A percentile compares a stretch with the other conserved stretches of the same genome.
These are phyloP conservation scores for Cyclotella cryptica DNA, from an alignment of 108 stramenopile genomes.

Conservation along the genomic window DNA sequence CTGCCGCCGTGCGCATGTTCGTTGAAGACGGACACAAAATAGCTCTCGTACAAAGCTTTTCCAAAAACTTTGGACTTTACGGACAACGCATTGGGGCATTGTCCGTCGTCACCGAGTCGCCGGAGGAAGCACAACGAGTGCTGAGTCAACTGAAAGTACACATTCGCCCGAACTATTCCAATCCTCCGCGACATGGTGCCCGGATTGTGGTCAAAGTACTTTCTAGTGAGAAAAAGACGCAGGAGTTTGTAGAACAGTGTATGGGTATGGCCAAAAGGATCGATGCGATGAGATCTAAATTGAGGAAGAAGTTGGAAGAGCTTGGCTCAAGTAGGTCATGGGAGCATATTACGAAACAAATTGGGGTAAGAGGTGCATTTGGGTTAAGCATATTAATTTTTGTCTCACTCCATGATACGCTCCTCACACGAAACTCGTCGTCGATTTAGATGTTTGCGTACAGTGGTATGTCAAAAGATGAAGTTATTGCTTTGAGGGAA, in stretches of 20 bases:
- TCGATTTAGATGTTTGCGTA: slow-evolving; percentile 94
- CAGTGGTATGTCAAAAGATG: slow-evolving; percentile 92
- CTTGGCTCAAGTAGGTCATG: slow-evolving; percentile 87
- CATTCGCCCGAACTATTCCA: slow-evolving; percentile 98
- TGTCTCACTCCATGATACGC: not conserved
- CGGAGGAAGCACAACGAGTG: slow-evolving; percentile 94
- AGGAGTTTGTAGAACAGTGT: slow-evolving; percentile 92
- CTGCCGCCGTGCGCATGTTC: slow-evolving; percentile 94
- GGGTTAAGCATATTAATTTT: too few species aligned
- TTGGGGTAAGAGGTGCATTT: slow-evolving; percentile 54
- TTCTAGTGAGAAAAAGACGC: slow-evolving; percentile 73
- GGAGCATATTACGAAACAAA: slow-evolving; percentile 98
- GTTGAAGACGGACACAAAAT: slow-evolving; percentile 96
- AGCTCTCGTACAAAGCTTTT: slow-evolving; percentile 95
- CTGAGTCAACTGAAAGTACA: slow-evolving; percentile 95
- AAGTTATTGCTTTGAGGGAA: slow-evolving; percentile 87
- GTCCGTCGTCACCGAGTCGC: slow-evolving; percentile 85
- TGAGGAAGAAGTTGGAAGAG: slow-evolving; percentile 80
- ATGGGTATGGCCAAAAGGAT: slow-evolving; percentile 99
- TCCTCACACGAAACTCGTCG: not conserved
- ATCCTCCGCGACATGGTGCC: slow-evolving; percentile 97
- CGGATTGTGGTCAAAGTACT: slow-evolving; percentile 94
- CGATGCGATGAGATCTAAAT: slow-evolving; percentile 81
- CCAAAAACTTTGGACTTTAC: slow-evolving; percentile 99
- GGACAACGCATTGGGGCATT: slow-evolving; percentile 97